Evolutionary conservation across 176 grass and related monocot genomes (phyloP).

Genomic region (Ananas comosus): DNA sequence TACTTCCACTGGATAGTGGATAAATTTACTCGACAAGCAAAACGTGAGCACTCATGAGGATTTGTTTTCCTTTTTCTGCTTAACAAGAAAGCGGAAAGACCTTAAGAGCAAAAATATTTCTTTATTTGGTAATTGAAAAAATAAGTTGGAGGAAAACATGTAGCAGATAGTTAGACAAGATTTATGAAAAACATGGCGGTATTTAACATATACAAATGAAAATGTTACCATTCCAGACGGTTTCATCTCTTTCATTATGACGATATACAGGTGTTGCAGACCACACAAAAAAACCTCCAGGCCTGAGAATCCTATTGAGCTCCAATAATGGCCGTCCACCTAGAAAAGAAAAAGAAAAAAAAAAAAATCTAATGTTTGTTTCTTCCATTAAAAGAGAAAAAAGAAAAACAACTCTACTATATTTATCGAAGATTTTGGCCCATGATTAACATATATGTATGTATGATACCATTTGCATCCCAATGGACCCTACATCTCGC

Average conservation of each 20-base stretch:
- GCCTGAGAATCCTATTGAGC: slow-evolving; percentile 82
- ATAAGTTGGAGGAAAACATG: background rate
- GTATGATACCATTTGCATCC: slow-evolving; percentile 67
- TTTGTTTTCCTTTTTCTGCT: too few relatives aligned
- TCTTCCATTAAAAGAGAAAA: background rate
- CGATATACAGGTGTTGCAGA: slow-evolving; percentile 93
- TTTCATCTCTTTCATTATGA: slow-evolving; percentile 45
- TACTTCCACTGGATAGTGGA: too few relatives aligned
- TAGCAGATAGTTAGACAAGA: background rate
- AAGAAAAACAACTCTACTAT: too few relatives aligned
- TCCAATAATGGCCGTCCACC: slow-evolving; percentile 87
- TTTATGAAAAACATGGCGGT: background rate
- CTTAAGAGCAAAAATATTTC: too few relatives aligned
- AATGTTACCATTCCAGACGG: slow-evolving; percentile 67
- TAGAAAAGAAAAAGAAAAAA: slow-evolving; percentile 16
- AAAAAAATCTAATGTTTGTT: background rate
- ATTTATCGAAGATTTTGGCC: too few relatives aligned
- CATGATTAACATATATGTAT: slow-evolving; percentile 18
- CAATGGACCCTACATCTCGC: slow-evolving; percentile 91
- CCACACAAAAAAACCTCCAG: slow-evolving; percentile 91
- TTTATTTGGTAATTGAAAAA: too few relatives aligned
- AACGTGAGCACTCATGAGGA: too few relatives aligned
- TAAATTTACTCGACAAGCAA: too few relatives aligned
- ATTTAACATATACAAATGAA: slow-evolving; percentile 10
- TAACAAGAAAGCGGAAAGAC: too few relatives aligned